A percentile compares a stretch with the other conserved stretches of the same genome.
phyloP scores from a whole-genome alignment of 495 filamentous ascomycete genomes.

The Cladorrhinum samala region DNA sequence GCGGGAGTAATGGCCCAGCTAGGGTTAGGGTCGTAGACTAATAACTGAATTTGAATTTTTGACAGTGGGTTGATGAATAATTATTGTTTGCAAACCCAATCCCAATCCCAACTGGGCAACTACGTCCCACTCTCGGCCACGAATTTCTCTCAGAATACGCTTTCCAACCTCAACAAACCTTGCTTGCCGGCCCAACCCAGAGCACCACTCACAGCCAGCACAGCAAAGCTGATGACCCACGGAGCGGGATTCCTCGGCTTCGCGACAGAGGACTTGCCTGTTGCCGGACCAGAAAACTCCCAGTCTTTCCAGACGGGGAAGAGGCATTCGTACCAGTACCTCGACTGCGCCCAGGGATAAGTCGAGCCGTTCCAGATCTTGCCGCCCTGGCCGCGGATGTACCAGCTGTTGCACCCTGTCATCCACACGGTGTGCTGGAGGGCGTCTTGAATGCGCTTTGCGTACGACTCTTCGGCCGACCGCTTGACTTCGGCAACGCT shows the following conservation, averaged over 20 bases:
- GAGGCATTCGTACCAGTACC: slow-evolving; percentile 11
- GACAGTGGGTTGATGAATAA: no score
- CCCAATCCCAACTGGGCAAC: no score
- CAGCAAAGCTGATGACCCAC: neutral
- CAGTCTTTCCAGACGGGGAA: slow-evolving; percentile 8
- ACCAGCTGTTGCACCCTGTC: slow-evolving; percentile 33
- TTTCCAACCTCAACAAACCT: no score
- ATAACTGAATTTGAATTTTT: no score
- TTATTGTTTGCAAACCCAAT: no score
- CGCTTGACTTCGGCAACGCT: slow-evolving; percentile 29
- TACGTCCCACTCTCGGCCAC: no score
- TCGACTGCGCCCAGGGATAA: slow-evolving; percentile 15
- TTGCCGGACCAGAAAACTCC: slow-evolving; percentile 5
- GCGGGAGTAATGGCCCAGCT: no score
- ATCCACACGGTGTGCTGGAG: slow-evolving; percentile 27
- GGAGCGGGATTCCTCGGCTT: neutral
- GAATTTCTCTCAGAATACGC: no score
- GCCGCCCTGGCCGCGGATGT: slow-evolving; percentile 23
- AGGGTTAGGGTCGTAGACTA: no score
- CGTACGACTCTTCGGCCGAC: slow-evolving; percentile 26
- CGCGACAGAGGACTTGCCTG: neutral
- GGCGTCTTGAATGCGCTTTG: slow-evolving; percentile 18
- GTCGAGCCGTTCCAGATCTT: slow-evolving; percentile 15
- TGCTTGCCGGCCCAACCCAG: neutral
- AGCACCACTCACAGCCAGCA: neutral